Base-by-base conservation (phyloP, 129 eudicot genomes). In the Helianthus tuberosus region DNA sequence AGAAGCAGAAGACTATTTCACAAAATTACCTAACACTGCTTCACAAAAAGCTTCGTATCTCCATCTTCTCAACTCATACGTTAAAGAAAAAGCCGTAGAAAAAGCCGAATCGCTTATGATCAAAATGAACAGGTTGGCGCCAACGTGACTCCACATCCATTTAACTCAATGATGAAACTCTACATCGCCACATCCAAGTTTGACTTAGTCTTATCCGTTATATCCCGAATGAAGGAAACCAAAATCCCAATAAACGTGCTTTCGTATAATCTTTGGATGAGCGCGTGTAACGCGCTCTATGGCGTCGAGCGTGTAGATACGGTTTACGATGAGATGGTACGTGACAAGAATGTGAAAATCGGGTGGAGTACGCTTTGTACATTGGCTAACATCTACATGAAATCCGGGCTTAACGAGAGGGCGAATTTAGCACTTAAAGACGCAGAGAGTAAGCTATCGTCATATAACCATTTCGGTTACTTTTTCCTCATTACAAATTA, bases 351-450 rank as follows among this genome's bases (percentile, higher is more conserved):
- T 35, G 83, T 87, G 48, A 75, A 32, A 62, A 69, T 87, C 29
- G 92, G 92, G 50, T 87, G 92, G 92, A 87, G 92, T 74, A 48
- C 92, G 46, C 79, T 87, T 39, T 80, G 83, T 61, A 84, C 92
- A 17, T 69, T 87, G 83, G 92, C 92, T 67, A 76, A 78, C 48
- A 87, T 84, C 57, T 84, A 87, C 75, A 29, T 58, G 54, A 87
- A 84, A 52, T 48, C 54, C 0, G 85, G 92, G 36, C 82, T 76
- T 39, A 8, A 39, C 29, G 75, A 84, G 27, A 84, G 84, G 75
- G 84, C 89, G 11, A 52, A 6, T 51, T 73, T 49, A 57, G 80
- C 87, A 58, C 83, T 87, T 32, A 69, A 64, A 65, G 41, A 63
- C 12, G 89, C 92, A 16, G 92, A 87, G 49, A 58, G 53, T 14